Evolutionary conservation across 1,139 yeast genomes (phyloP), one percentile per base, ranked within the genome.

Genomic region (Debaryomyces robertsiae): DNA sequence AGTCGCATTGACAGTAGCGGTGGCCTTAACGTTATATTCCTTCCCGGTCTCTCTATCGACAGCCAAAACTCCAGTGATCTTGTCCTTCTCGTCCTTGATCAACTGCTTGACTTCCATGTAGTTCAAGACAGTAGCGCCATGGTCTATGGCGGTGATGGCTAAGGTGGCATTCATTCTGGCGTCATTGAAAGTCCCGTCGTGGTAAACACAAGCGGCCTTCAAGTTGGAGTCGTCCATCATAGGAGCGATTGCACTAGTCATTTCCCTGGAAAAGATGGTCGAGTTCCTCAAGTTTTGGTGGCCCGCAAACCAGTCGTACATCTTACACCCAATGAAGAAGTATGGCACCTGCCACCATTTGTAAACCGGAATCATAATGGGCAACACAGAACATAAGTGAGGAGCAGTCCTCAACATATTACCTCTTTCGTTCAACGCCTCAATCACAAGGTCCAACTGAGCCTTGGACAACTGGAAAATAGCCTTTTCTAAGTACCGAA

Each of bases 301-400:
- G 38, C 97, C 98, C 29, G 98, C 97, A 60, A 91, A 84, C 70
- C 93, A 71, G 65, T 91, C 98, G 70, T 91, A 91, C 79, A 86
- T 76, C 67, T 90, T 87, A 60, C 94, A 87, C 46, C 98, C 98
- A 36, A 80, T 82, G 71, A 87, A 91, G 71, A 86, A 90, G 71
- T 91, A 91, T 39, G 98, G 98, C 45, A 89, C 80, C 70, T 90
- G 95, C 97, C 97, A 91, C 81, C 90, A 88, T 59, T 82, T 83
- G 74, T 91, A 91, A 47, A 90, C 91, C 16, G 98, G 98, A 55
- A 91, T 89, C 87, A 90, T 82, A 54, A 91, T 91, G 31, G 98
- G 98, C 54, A 91, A 76, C 41, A 93, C 82, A 45, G 86, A 74
- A 49, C 93, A 82, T 54, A 91, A 77, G 63, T 91, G 97, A 39